Conservation (phyloP, 1,284 basidiomycete genomes). For the Mycosarcoma maydis region DNA sequence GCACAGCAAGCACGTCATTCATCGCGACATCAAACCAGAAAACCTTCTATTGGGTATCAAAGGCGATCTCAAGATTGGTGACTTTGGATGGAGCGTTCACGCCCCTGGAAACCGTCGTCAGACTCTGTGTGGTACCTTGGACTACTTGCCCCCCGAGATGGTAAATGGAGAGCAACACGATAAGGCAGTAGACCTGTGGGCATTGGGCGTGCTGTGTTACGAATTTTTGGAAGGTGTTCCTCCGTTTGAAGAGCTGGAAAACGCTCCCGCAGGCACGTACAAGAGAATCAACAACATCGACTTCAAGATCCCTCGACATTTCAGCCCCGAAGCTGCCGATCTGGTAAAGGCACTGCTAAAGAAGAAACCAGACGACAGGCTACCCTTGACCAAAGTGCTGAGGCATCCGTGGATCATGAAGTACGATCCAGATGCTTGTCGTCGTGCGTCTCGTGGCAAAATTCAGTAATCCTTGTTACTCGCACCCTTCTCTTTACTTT, state of each 20-base stretch:
- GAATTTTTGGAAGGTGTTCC: slow-evolving; percentile 92
- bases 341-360: slow-evolving; percentile 75
- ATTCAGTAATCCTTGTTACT: no score
- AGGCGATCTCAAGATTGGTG: slow-evolving; percentile 96
- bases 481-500: no score
- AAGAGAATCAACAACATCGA: slow-evolving; percentile 58
- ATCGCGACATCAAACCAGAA: slow-evolving; percentile 99
- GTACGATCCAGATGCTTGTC: slow-evolving; percentile 70
- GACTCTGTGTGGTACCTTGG: slow-evolving; percentile 93
- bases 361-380: slow-evolving; percentile 82
- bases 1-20: slow-evolving; percentile 95
- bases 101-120: slow-evolving; percentile 88
- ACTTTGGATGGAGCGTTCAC: slow-evolving; percentile 99
- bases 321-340: slow-evolving; percentile 53
- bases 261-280: slow-evolving; percentile 70
- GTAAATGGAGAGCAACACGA: slow-evolving; percentile 87
- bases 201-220: slow-evolving; percentile 92
- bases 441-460: slow-evolving; percentile 51
- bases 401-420: slow-evolving; percentile 92
- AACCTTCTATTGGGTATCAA: slow-evolving; percentile 93
- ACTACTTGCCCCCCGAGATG: slow-evolving; percentile 99
- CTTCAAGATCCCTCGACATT: slow-evolving; percentile 55
- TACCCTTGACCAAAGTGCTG: slow-evolving; percentile 83
- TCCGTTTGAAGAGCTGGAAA: slow-evolving; percentile 83
- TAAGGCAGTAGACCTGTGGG: slow-evolving; percentile 95